Evolutionary conservation across 140 eudicot genomes (phyloP).

Genomic region (Anethum foeniculum): DNA sequence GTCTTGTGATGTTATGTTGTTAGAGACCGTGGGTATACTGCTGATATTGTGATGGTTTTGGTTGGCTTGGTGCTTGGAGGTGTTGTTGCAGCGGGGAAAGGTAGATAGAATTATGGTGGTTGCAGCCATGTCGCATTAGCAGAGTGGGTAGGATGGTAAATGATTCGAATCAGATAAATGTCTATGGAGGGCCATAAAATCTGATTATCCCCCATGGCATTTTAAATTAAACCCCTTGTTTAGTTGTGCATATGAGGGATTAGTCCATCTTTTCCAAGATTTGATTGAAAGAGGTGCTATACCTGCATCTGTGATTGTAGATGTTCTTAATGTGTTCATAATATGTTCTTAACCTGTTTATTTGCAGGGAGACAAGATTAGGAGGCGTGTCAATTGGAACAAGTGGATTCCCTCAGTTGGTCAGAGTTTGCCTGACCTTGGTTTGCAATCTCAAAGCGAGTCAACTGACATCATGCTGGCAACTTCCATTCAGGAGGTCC

Average conservation of each 20-base stretch:
- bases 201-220: background rate
- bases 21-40: background rate
- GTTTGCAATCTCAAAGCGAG: slow-evolving; percentile 20
- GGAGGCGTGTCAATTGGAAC: slow-evolving; percentile 57
- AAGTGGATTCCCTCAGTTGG: slow-evolving; percentile 39
- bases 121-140: background rate
- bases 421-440: slow-evolving; percentile 13
- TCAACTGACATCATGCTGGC: slow-evolving; percentile 26
- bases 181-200: background rate
- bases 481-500: slow-evolving; percentile 32
- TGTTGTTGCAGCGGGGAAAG: background rate
- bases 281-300: background rate
- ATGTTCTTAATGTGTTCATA: background rate
- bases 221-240: background rate
- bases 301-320: background rate
- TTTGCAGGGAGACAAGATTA: slow-evolving; percentile 51
- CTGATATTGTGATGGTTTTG: background rate
- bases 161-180: background rate
- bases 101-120: background rate
- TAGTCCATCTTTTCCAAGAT: background rate
- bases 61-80: background rate
- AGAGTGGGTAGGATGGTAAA: background rate
- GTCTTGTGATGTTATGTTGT: slow-evolving; percentile 1
- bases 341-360: background rate
- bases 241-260: background rate